Base-by-base conservation (phyloP, 2,329 filamentous ascomycete species). In the Knoxdaviesia capensis region DNA sequence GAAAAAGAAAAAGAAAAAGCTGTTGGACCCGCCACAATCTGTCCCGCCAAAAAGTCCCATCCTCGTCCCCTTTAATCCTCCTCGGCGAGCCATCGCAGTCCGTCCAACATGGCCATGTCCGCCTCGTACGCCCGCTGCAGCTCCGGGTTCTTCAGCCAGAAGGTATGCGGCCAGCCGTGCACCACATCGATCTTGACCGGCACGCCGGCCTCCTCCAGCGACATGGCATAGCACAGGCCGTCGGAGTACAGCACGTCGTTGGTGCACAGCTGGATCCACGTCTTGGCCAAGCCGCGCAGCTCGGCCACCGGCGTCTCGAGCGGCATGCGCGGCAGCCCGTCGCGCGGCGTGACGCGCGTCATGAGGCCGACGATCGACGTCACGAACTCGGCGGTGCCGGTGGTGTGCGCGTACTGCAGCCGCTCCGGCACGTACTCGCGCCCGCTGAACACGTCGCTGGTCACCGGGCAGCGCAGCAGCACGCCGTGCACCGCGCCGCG, bases 241-340 rank as follows among this genome's bases (percentile, higher is more conserved):
- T 70, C 66, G 20, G 62, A 65, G 51, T 68, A 69, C 45, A 68
- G 57, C 36, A 61, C 59, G 46, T 71, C 66, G 41, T 69, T 69
- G 6, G 62, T 64, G 44, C 60, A 62, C 5, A 68, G 52, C 53
- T 70, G 66, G 10, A 69, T 57, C 59, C 62, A 70, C 38, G 62
- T 63, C 44, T 56, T 53, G 43, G 62, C 59, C 46, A 61, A 50
- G 2, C 44, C 52, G 5, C 48, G 42, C 36, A 68, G 39, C 8
- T 54, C 49, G 10, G 52, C 48, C 6, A 38, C 28, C 0, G 43
- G 41, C 1, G 51, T 54, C 48, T 66, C 66, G 5, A 68, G 49
- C 6, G 64, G 65, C 48, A 68, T 58, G 35, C 49, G 51, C 31
- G 51, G 49, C 28, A 62, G 52, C 4, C 61, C 62, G 39, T 64